phyloP scores from a whole-genome alignment of 2,329 filamentous ascomycete species.

The Samsoniella hepiali region DNA sequence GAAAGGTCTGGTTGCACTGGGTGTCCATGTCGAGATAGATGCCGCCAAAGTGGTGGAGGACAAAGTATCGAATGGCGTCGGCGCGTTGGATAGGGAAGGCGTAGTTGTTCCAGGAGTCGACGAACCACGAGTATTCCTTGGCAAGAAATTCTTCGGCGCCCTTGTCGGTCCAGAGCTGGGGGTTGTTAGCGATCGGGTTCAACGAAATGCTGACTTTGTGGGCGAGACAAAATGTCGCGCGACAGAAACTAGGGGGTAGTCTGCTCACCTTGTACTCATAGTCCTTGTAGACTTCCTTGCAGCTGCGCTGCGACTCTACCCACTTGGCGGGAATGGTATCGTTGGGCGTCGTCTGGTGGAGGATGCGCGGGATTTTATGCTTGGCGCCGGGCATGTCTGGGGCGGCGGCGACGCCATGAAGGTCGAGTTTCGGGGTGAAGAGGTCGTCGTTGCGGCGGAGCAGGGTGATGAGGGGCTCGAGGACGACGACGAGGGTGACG shows the following conservation, averaged over 20 bases:
- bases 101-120: conserved; percentile 67
- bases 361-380: conserved; percentile 69
- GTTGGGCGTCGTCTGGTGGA: conserved; percentile 72
- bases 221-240: not conserved
- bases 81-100: conserved; percentile 68
- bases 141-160: conserved; percentile 65
- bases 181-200: not conserved
- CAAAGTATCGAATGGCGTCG: conserved; percentile 71
- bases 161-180: conserved; percentile 68
- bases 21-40: conserved; percentile 63
- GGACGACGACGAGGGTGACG: conserved; percentile 60
- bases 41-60: conserved; percentile 68
- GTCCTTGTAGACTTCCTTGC: conserved; percentile 63
- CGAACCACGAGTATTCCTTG: conserved; percentile 68
- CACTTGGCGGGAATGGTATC: conserved; percentile 65
- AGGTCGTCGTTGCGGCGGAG: conserved; percentile 47
- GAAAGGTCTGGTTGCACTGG: conserved; percentile 29
- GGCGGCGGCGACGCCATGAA: conserved; percentile 37
- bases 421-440: conserved; percentile 27
- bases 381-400: conserved; percentile 70
- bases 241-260: not conserved
- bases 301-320: conserved; percentile 62
- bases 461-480: conserved; percentile 69
- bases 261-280: conserved; percentile 67
- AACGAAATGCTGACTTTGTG: not conserved